Percentiles rank a stretch among this genome's conserved stretches.
Conservation (phyloP, 352 stramenopile species). For the Globisporangium irregulare region DNA sequence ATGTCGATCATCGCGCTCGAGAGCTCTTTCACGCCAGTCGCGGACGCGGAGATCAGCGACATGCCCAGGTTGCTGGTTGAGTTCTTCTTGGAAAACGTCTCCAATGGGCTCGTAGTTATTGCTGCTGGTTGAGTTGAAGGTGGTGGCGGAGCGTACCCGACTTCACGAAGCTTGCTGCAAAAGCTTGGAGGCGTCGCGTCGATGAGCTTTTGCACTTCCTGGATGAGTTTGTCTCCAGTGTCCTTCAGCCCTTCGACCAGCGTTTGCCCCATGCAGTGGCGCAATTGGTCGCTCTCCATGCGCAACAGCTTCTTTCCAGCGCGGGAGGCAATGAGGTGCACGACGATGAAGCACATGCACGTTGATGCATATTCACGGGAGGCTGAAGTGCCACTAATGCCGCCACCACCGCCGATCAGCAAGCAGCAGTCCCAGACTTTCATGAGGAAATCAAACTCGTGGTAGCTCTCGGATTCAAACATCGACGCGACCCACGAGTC, state of each 20-base stretch:
- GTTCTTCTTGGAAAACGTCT: conserved; percentile 8
- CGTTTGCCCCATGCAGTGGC: conserved; percentile 61
- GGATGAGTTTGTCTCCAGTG: conserved; percentile 31
- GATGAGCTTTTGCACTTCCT: conserved; percentile 48
- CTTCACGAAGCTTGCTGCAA: conserved; percentile 46
- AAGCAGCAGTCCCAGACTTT: conserved; percentile 74
- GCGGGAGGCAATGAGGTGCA: conserved; percentile 31
- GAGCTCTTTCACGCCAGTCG: conserved; percentile 60
- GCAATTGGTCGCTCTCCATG: conserved; percentile 71
- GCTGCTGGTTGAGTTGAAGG: not conserved
- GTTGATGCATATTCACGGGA: conserved; percentile 23
- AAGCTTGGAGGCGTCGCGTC: conserved; percentile 64
- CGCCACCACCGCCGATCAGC: conserved; percentile 28
- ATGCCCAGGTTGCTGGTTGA: conserved; percentile 29
- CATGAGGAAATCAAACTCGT: conserved; percentile 51
- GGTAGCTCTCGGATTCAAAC: conserved; percentile 54
- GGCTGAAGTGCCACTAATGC: conserved; percentile 2
- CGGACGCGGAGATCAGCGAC: conserved; percentile 60
- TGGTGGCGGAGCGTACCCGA: conserved; percentile 20
- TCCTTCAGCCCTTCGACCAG: conserved; percentile 48
- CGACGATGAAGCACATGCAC: conserved; percentile 52
- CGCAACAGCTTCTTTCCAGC: conserved; percentile 62
- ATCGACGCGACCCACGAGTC: conserved; percentile 77
- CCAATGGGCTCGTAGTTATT: not conserved
- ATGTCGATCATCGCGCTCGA: conserved; percentile 71